phyloP scores from a whole-genome alignment of 2,329 filamentous ascomycete species.

The Aspergillus pseudonomiae region DNA sequence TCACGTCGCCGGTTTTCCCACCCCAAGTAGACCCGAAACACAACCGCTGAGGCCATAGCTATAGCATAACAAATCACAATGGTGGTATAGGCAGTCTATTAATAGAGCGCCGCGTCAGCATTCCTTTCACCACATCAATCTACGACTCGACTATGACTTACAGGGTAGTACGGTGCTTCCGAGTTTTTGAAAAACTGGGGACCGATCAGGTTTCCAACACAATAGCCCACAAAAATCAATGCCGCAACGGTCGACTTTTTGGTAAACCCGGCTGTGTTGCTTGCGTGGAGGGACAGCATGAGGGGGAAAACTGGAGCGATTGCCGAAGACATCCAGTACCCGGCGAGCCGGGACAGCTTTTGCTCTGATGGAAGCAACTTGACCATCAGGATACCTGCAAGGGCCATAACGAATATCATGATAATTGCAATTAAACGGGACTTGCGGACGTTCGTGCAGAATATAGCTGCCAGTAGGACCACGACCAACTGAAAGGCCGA shows the following conservation, averaged over 20 bases:
- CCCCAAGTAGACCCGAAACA: slow-evolving; percentile 17
- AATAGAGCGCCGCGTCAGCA: neutral
- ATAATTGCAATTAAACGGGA: slow-evolving; percentile 21
- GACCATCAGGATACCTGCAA: slow-evolving; percentile 26
- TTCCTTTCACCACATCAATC: neutral
- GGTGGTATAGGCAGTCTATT: slow-evolving; percentile 25
- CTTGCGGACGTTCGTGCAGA: slow-evolving; percentile 20
- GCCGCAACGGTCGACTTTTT: slow-evolving; percentile 22
- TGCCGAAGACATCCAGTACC: slow-evolving; percentile 23
- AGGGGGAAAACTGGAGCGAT: slow-evolving; percentile 23
- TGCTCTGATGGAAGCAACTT: slow-evolving; percentile 19
- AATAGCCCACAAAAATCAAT: slow-evolving; percentile 21
- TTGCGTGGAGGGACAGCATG: slow-evolving; percentile 19
- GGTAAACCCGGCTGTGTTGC: slow-evolving; percentile 23
- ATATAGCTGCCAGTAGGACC: slow-evolving; percentile 20
- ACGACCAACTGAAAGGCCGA: slow-evolving; percentile 23
- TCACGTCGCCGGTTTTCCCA: slow-evolving; percentile 19
- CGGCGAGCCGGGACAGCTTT: slow-evolving; percentile 23
- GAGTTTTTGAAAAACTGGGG: slow-evolving; percentile 20
- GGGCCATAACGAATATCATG: slow-evolving; percentile 19
- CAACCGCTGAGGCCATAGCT: slow-evolving; percentile 16
- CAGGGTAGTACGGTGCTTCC: slow-evolving; percentile 19
- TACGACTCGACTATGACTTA: neutral
- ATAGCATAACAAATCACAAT: slow-evolving; percentile 26
- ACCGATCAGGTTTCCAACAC: slow-evolving; percentile 21